phyloP scores from a whole-genome alignment of 257 asterid species.

The Solanum tarapatanum region DNA sequence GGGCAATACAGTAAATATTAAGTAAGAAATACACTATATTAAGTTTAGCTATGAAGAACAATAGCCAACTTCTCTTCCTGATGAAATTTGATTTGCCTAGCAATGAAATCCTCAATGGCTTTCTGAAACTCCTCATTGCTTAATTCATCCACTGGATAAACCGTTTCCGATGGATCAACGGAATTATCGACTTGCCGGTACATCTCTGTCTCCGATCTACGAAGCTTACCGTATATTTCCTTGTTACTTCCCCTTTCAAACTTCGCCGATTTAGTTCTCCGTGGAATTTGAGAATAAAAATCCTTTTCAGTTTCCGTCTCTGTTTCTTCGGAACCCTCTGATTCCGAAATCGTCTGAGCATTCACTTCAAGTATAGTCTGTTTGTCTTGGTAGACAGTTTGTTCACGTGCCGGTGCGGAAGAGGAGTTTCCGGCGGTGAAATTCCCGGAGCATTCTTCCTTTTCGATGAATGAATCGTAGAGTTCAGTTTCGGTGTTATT shows the following conservation, averaged over 20 bases:
- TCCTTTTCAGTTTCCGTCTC: neutral
- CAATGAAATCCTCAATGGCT: constrained; percentile 61
- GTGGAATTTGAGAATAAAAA: neutral
- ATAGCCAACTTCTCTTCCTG: constrained; percentile 48
- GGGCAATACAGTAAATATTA: neutral
- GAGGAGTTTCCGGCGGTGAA: neutral
- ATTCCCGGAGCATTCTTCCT: neutral
- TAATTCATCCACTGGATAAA: constrained; percentile 32
- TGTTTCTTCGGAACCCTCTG: neutral
- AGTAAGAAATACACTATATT: neutral
- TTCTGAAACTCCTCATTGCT: constrained; percentile 73
- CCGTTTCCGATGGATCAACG: constrained; percentile 14
- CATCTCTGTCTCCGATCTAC: constrained; percentile 45
- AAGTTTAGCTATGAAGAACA: constrained; percentile 27
- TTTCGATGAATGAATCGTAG: constrained; percentile 12
- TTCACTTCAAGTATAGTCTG: constrained; percentile 23
- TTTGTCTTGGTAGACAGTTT: constrained; percentile 40
- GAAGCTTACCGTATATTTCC: constrained; percentile 19
- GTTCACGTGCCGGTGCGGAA: constrained; percentile 10
- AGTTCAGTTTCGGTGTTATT: constrained; percentile 2
- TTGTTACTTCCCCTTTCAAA: constrained; percentile 3
- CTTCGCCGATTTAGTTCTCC: constrained; percentile 18
- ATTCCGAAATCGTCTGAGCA: neutral
- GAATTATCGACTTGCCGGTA: constrained; percentile 17
- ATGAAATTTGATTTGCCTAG: constrained; percentile 69